Conservation (phyloP, 371 early-diverging fungal genomes). For the Mortierella sp. region DNA sequence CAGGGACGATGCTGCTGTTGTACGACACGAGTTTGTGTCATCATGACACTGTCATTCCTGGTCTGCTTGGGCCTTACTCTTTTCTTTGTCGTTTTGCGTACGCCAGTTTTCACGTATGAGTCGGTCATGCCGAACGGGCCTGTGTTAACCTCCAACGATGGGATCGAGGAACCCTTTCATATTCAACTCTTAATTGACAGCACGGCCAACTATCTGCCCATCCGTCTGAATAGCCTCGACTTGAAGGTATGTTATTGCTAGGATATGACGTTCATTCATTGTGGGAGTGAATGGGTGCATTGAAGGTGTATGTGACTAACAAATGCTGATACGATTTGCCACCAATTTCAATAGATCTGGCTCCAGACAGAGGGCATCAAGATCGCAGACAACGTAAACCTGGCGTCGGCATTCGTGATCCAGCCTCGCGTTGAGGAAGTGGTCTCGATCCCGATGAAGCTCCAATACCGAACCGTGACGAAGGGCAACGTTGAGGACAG, state of each 20-base stretch:
- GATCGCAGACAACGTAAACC: conserved; percentile 29
- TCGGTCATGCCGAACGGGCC: conserved; percentile 19
- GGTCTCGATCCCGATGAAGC: conserved; percentile 32
- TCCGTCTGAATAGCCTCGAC: conserved; percentile 27
- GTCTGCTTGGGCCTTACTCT: conserved; percentile 23
- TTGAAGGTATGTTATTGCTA: conserved; percentile 25
- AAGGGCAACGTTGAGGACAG: not conserved
- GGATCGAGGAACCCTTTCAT: conserved; percentile 33
- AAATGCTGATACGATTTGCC: not conserved
- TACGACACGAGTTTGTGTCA: conserved; percentile 17
- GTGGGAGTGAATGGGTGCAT: no score
- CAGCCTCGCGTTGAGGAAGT: conserved; percentile 21
- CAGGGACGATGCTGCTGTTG: conserved; percentile 39
- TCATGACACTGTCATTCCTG: conserved; percentile 21
- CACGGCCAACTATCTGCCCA: conserved; percentile 34
- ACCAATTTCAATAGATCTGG: conserved; percentile 17
- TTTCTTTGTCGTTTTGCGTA: conserved; percentile 40
- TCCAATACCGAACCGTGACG: conserved; percentile 20
- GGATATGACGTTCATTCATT: not conserved
- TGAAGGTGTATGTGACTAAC: not conserved
- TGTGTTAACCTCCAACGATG: conserved; percentile 15
- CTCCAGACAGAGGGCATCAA: conserved; percentile 10
- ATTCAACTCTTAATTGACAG: conserved; percentile 42
- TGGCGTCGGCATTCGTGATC: conserved; percentile 16
- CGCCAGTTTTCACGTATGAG: conserved; percentile 35